phyloP scores from a whole-genome alignment of 805 yeast species.

The Kodamaea neixiangensis region DNA sequence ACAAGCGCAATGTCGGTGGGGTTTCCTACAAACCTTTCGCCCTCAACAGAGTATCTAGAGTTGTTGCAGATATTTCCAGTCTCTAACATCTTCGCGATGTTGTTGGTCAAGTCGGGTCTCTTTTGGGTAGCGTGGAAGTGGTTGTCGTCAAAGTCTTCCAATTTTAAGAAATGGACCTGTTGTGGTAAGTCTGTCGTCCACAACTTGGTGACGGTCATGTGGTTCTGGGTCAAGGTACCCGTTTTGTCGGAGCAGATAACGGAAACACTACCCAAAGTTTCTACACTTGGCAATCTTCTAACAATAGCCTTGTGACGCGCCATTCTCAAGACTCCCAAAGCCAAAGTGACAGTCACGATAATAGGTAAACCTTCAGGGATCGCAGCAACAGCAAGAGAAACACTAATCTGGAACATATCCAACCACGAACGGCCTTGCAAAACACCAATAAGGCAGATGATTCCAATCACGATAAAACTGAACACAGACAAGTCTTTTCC shows the following conservation, averaged over 20 bases:
- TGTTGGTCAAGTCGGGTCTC: slow-evolving; percentile 43
- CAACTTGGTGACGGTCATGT: slow-evolving; percentile 82
- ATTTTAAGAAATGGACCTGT: slow-evolving; percentile 30
- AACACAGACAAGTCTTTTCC: slow-evolving; percentile 87
- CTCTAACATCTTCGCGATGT: slow-evolving; percentile 57
- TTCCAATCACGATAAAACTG: slow-evolving; percentile 84
- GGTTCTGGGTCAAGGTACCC: slow-evolving; percentile 80
- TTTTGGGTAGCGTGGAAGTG: slow-evolving; percentile 36
- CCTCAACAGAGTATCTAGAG: slow-evolving; percentile 66
- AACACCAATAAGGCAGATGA: slow-evolving; percentile 89
- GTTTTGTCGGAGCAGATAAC: slow-evolving; percentile 45
- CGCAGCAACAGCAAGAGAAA: slow-evolving; percentile 97
- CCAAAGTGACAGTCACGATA: slow-evolving; percentile 95
- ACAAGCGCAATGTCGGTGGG: slow-evolving; percentile 93
- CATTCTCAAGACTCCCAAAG: slow-evolving; percentile 95
- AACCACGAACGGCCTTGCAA: slow-evolving; percentile 93
- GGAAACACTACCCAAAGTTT: slow-evolving; percentile 91
- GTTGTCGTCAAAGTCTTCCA: slow-evolving; percentile 49
- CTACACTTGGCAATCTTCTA: slow-evolving; percentile 91
- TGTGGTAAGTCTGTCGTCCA: slow-evolving; percentile 70
- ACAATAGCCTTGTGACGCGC: slow-evolving; percentile 93
- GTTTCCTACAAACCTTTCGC: slow-evolving; percentile 77
- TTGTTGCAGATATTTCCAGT: slow-evolving; percentile 77
- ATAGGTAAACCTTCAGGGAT: slow-evolving; percentile 99
- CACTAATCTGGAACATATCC: slow-evolving; percentile 97